Conservation (phyloP, 352 stramenopile species). For the Phytopythium ostracodes region DNA sequence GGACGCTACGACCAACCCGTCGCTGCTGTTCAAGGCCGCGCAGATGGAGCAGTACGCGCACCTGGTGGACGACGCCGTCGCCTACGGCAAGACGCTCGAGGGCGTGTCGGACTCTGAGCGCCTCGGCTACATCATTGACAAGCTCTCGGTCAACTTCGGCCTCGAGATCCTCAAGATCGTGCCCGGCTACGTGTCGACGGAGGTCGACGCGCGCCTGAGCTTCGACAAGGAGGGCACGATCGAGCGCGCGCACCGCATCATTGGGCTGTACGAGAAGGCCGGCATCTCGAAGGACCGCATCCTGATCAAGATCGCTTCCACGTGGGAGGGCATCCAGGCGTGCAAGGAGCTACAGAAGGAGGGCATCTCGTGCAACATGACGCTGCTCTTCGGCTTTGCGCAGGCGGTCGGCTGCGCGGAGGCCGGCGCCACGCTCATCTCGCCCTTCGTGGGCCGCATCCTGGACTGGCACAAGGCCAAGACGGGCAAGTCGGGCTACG, state of each 20-base stretch:
- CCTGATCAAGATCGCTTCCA: conserved; percentile 98
- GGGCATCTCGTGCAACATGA: conserved; percentile 99
- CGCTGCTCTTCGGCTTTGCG: conserved; percentile 96
- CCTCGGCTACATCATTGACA: conserved; percentile 95
- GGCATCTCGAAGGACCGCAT: conserved; percentile 95
- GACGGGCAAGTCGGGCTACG: conserved; percentile 89
- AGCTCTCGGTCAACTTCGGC: conserved; percentile 98
- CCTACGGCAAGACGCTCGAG: conserved; percentile 85
- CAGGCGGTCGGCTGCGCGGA: conserved; percentile 96
- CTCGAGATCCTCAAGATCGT: conserved; percentile 96
- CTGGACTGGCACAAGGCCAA: conserved; percentile 97
- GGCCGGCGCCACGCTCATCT: conserved; percentile 95
- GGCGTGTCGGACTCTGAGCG: conserved; percentile 78
- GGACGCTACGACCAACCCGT: conserved; percentile 99
- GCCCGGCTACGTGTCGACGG: conserved; percentile 97
- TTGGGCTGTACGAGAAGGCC: conserved; percentile 96
- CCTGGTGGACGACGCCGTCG: conserved; percentile 95
- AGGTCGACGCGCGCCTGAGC: conserved; percentile 97
- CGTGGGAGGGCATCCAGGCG: conserved; percentile 98
- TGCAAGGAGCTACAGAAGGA: conserved; percentile 95
- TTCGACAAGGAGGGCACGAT: conserved; percentile 95
- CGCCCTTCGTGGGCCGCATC: conserved; percentile 95
- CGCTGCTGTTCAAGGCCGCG: conserved; percentile 98
- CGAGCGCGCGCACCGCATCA: conserved; percentile 92
- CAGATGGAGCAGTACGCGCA: conserved; percentile 94